phyloP scores from a whole-genome alignment of 2,329 filamentous ascomycete genomes.

The Blastomyces gilchristii region DNA sequence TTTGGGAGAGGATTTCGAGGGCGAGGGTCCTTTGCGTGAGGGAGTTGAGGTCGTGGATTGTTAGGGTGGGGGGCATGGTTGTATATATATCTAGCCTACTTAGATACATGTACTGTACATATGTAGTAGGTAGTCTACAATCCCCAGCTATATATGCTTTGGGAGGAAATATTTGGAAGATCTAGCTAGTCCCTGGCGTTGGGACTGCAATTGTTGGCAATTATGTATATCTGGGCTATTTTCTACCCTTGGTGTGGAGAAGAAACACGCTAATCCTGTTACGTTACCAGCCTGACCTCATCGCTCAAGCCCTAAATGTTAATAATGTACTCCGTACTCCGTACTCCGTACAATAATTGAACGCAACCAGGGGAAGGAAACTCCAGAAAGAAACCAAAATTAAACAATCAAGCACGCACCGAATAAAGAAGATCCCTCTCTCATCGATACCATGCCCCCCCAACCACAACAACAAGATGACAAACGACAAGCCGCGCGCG shows the following conservation, averaged over 20 bases:
- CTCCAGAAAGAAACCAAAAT: too few species aligned
- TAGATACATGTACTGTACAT: too few species aligned
- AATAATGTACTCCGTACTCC: too few species aligned
- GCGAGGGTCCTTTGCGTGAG: conserved; percentile 28
- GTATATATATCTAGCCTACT: too few species aligned
- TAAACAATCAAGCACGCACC: not conserved
- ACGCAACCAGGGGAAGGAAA: not conserved
- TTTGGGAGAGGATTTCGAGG: conserved; percentile 27
- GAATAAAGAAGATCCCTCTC: not conserved
- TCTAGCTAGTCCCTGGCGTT: not conserved
- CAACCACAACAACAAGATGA: conserved; percentile 28
- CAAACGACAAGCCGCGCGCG: conserved; percentile 41
- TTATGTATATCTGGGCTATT: not conserved
- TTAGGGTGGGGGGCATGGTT: conserved; percentile 11
- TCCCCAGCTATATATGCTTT: too few species aligned
- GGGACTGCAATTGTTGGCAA: not conserved
- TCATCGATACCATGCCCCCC: not conserved
- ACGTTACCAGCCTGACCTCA: too few species aligned
- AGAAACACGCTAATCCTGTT: not conserved
- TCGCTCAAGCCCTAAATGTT: not conserved
- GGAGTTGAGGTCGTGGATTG: conserved; percentile 31
- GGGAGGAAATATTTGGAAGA: not conserved
- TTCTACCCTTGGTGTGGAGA: not conserved
- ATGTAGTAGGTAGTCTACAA: too few species aligned
- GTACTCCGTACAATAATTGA: not conserved